Conservation (phyloP, 2,329 filamentous ascomycete genomes). For the Diatrype stigma region DNA sequence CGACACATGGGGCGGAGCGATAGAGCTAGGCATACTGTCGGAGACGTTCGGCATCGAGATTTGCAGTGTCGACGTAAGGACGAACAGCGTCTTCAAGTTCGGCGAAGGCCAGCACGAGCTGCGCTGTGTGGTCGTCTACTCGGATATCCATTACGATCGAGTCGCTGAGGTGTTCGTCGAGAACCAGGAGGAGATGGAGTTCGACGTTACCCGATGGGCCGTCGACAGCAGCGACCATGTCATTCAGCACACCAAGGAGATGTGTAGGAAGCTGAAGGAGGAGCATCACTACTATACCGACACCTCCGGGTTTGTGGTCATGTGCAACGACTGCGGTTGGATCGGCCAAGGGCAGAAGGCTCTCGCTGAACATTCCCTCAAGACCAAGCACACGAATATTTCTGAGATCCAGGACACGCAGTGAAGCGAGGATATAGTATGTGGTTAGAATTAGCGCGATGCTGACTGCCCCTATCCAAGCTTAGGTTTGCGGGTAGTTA, state of each 20-base stretch:
- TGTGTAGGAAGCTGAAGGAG: slow-evolving; percentile 62
- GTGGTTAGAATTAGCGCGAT: too few species aligned
- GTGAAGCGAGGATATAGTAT: neutral
- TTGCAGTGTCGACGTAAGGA: slow-evolving; percentile 73
- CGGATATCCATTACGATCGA: slow-evolving; percentile 89
- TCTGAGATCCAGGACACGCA: slow-evolving; percentile 38
- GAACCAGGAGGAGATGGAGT: slow-evolving; percentile 59
- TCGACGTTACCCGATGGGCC: slow-evolving; percentile 63
- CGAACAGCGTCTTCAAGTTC: slow-evolving; percentile 51
- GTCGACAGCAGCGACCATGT: slow-evolving; percentile 56
- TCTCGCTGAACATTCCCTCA: slow-evolving; percentile 57
- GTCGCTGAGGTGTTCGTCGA: slow-evolving; percentile 69
- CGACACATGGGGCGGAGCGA: slow-evolving; percentile 85
- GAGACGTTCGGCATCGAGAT: slow-evolving; percentile 84
- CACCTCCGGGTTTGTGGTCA: slow-evolving; percentile 72
- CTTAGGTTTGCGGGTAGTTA: too few species aligned
- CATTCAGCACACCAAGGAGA: slow-evolving; percentile 60
- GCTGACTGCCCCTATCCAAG: too few species aligned
- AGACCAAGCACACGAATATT: slow-evolving; percentile 58
- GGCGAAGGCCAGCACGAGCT: slow-evolving; percentile 64
- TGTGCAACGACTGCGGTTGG: slow-evolving; percentile 69
- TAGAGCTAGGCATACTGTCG: slow-evolving; percentile 82
- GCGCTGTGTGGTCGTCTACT: slow-evolving; percentile 81
- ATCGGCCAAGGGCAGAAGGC: slow-evolving; percentile 63
- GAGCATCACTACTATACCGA: slow-evolving; percentile 83